These are phyloP conservation scores for Aspergillus sp. DNA, from an alignment of 2,329 filamentous ascomycete genomes.

Conservation along the genomic window DNA sequence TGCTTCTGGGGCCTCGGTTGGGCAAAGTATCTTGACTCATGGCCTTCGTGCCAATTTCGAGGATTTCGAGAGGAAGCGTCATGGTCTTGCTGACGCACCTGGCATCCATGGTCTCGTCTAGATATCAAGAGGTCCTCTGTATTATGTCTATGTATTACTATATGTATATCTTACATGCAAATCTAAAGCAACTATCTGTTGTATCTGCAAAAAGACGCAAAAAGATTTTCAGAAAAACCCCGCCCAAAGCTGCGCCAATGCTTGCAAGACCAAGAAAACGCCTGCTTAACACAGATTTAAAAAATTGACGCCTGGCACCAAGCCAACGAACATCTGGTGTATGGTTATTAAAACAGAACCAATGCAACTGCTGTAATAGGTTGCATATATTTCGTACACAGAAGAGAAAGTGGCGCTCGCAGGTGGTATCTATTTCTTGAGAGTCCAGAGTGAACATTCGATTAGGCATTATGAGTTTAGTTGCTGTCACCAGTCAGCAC, in stretches of 20 bases:
- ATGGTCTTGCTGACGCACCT: conserved; percentile 1
- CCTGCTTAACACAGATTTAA: conserved; percentile 8
- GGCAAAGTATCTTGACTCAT: conserved; percentile 17
- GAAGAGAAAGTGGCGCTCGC: too few species aligned
- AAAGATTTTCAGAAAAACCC: not conserved
- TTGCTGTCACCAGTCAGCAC: conserved; percentile 17
- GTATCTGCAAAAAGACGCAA: not conserved
- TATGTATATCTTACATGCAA: not conserved
- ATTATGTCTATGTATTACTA: not conserved
- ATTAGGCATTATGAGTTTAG: conserved; percentile 10
- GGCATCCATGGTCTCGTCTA: not conserved
- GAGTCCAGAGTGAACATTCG: too few species aligned
- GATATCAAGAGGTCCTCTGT: not conserved
- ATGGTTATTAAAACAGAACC: conserved; percentile 1
- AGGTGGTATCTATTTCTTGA: too few species aligned
- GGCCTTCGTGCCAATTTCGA: conserved; percentile 26
- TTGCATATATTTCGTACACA: not conserved
- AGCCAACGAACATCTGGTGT: not conserved
- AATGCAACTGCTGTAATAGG: conserved; percentile 1
- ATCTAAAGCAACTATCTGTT: not conserved
- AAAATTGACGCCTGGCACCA: not conserved
- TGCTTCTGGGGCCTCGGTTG: not conserved
- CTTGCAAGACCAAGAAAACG: conserved; percentile 3
- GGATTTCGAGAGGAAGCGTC: conserved; percentile 14
- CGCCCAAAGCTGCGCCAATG: not conserved